Base-by-base conservation (phyloP, 768 basidiomycete genomes). In the Mycena belliarum region DNA sequence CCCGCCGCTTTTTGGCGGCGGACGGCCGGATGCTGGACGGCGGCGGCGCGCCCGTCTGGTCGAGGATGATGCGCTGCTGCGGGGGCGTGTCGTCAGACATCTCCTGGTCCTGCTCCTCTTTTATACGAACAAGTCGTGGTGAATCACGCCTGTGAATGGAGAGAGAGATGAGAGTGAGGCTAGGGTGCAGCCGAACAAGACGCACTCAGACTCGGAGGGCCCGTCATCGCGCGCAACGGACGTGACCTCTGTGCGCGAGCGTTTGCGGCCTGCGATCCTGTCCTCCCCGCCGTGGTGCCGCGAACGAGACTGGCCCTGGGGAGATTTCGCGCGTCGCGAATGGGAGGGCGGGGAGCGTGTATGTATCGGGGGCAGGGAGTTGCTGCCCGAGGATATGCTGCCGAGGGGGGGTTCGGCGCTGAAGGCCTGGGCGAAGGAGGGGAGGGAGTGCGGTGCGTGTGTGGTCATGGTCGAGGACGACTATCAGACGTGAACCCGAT, bases 351-450 rank as follows among this genome's bases (percentile, higher is more conserved):
- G 54, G 53, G 65, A 64, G 48, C 72, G 77, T 43, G 76, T 65
- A 54, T 88, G 85, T 47, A 89, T 88, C 52, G 87, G 88, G 12
- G 89, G 88, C 4, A 90, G 76, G 40, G 83, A 71, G 70, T 85
- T 86, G 71, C 73, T 82, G 54, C 74, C 73, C 33, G 76, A 69
- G 1, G 81, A 70, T 21, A 84, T 77, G 57, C 72, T 78, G 71
- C 69, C 75, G 52, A 88, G 72, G 7, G 85, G 83, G 1, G 81
- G 79, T 49, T 65, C 75, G 69, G 25, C 82, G 73, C 49, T 83
- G 74, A 92, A 92, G 0, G 90, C 83, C 74, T 88, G 86, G 2
- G 86, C 85, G 71, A 92, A 92, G 41, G 90, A 88, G 38, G 90
- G 90, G 37, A 92, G 82, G 11, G 88, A 86, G 70, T 85, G 86